phyloP scores from a whole-genome alignment of 768 basidiomycete species.

The Calvatia gigantea region DNA sequence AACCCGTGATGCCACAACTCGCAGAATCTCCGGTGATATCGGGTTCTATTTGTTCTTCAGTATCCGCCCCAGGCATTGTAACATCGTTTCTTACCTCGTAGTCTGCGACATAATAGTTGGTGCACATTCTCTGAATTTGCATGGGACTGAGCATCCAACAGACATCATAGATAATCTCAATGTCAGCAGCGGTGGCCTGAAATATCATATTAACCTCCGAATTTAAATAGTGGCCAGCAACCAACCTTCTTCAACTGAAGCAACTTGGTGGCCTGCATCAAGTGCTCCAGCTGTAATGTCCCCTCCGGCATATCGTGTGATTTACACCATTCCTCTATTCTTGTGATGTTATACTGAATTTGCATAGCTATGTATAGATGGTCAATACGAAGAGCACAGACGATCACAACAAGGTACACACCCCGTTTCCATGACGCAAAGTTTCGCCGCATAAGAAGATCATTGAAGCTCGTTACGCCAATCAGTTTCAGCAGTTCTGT shows the following conservation, averaged over 20 bases:
- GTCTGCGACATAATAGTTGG: slow-evolving; percentile 98
- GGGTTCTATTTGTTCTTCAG: slow-evolving; percentile 60
- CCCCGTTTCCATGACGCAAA: slow-evolving; percentile 99
- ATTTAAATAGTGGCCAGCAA: not conserved
- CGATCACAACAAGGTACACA: slow-evolving; percentile 35
- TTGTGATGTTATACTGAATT: slow-evolving; percentile 99
- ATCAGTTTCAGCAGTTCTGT: slow-evolving; percentile 94
- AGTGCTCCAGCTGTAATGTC: slow-evolving; percentile 92
- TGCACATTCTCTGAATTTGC: slow-evolving; percentile 99
- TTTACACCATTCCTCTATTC: slow-evolving; percentile 99
- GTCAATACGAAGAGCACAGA: slow-evolving; percentile 1
- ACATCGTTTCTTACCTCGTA: slow-evolving; percentile 69
- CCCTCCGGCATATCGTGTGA: slow-evolving; percentile 99
- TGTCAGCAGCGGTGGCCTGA: slow-evolving; percentile 89
- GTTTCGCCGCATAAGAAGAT: slow-evolving; percentile 96
- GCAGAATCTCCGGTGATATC: slow-evolving; percentile 94
- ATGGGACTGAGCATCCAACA: slow-evolving; percentile 99
- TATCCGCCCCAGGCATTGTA: slow-evolving; percentile 1
- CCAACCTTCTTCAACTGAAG: slow-evolving; percentile 94
- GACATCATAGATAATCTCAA: slow-evolving; percentile 98
- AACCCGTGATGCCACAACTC: slow-evolving; percentile 94
- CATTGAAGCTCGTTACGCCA: slow-evolving; percentile 97
- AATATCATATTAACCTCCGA: slow-evolving; percentile 11
- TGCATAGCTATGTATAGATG: slow-evolving; percentile 80
- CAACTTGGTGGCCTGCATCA: slow-evolving; percentile 99